A percentile compares a stretch with the other conserved stretches of the same genome.
Conservation (phyloP, 345 rosid species). For the Alliaria petiolata region DNA sequence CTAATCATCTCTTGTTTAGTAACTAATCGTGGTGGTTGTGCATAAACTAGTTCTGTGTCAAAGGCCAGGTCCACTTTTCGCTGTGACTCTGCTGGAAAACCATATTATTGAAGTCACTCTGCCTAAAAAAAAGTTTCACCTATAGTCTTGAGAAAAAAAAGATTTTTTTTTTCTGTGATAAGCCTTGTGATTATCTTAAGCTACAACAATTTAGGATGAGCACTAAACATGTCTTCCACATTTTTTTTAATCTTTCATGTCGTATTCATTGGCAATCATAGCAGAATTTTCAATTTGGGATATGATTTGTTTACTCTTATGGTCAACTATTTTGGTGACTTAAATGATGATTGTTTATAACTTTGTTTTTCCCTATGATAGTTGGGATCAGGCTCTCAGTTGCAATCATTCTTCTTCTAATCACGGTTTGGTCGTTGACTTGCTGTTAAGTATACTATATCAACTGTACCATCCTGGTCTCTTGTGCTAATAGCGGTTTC, state of each 20-base stretch:
- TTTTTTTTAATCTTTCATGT: slow-evolving; percentile 9
- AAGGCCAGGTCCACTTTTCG: not conserved
- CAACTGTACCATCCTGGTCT: not conserved
- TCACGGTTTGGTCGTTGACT: slow-evolving; percentile 17
- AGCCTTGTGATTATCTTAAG: slow-evolving; percentile 1
- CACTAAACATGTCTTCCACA: slow-evolving; percentile 12
- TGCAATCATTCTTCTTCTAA: not conserved
- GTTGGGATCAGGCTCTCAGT: not conserved
- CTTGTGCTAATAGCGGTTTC: not conserved
- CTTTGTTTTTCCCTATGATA: not conserved
- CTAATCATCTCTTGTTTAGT: not conserved
- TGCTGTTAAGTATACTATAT: slow-evolving; percentile 3
- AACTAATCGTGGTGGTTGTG: not conserved
- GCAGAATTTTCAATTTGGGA: not conserved
- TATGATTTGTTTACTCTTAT: slow-evolving; percentile 13
- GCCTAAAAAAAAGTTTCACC: too few relatives aligned
- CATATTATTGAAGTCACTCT: too few relatives aligned
- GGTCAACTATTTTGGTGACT: slow-evolving; percentile 25
- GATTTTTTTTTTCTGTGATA: too few relatives aligned
- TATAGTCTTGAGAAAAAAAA: too few relatives aligned
- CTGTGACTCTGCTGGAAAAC: not conserved
- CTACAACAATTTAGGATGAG: not conserved
- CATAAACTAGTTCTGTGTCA: not conserved
- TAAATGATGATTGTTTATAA: not conserved
- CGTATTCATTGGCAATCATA: not conserved